Evolutionary conservation across 108 stramenopile species (phyloP), one percentile per base, ranked within the genome.

Genomic region (Pseudonitzschia pungens): DNA sequence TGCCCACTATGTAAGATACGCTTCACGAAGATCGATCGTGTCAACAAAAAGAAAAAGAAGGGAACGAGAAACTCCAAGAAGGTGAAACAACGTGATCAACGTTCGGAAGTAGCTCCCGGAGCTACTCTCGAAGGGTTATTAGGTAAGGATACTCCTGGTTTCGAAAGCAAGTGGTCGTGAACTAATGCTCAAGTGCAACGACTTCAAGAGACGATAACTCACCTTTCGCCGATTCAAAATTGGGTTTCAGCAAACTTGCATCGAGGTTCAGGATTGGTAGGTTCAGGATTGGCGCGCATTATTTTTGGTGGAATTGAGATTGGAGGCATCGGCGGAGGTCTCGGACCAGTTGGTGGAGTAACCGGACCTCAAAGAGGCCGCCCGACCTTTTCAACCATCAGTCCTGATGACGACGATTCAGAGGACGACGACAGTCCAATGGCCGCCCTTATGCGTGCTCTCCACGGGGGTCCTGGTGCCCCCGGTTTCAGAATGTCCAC

Each of bases 1-100:
- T 96, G 96, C 68, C 96, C 96, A 2, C 66, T 94, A 32, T 96
- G 96, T 79, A 96, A 96, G 78, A 45, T 43, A 41, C 74, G 96
- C 1, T 96, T 96, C 73, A 73, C 67, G 48, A 89, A 84, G 73
- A 91, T 96, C 72, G 83, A 88, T 32, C 92, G 86, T 45, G 75
- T 89, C 24, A 68, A 88, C 74, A 73, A 72, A 45, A 75, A 76
- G 28, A 58, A 59, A 31, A 22, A 66, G 44, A 77, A 80, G 53
- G 70, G 75, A 29, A 63, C 53, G 18, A 85, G 81, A 73, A 89
- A 84, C 59, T 73, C 77, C 58, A 93, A 91, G 80, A 79, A 74
- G 57, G 89, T 92, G 1, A 81, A 80, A 44, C 77, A 81, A 69
- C 74, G 86, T 29, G 80, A 91, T 76, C 92, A 93, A 73, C 83